These are phyloP conservation scores for Lumnitzera racemosa DNA, from an alignment of 345 rosid species.

Conservation along the genomic window DNA sequence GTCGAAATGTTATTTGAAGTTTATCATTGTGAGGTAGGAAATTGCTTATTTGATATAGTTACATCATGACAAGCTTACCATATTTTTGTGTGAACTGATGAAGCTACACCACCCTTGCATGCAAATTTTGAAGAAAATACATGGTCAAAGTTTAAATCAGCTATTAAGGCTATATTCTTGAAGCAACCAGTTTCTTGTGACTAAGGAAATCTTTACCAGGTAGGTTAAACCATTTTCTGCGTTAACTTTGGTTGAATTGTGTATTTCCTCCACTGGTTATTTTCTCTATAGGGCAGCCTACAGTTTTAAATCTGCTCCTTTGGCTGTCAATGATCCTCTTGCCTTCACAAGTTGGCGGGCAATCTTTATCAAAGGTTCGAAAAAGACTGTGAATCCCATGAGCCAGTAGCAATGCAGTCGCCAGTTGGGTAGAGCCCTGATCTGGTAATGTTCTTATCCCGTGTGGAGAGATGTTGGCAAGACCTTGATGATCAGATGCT, in stretches of 20 bases:
- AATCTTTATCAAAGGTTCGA: slow-evolving; percentile 83
- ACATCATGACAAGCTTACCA: slow-evolving; percentile 3
- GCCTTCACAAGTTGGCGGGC: slow-evolving; percentile 87
- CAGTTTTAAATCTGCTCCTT: slow-evolving; percentile 12
- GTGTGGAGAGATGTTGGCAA: slow-evolving; percentile 94
- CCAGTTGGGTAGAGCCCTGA: slow-evolving; percentile 94
- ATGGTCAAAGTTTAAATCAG: slow-evolving; percentile 85
- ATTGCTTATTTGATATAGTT: slow-evolving; percentile 3
- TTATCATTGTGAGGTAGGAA: slow-evolving; percentile 2
- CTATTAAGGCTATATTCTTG: slow-evolving; percentile 88
- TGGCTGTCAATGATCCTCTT: slow-evolving; percentile 89
- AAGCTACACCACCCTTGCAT: slow-evolving; percentile 84
- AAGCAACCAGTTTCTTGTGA: slow-evolving; percentile 66
- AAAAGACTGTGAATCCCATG: slow-evolving; percentile 78
- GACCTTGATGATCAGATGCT: slow-evolving; percentile 90
- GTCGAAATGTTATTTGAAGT: too few relatives aligned
- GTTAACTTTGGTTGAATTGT: not conserved
- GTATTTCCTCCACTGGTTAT: slow-evolving; percentile 8
- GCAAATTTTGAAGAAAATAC: slow-evolving; percentile 81
- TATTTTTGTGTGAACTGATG: slow-evolving; percentile 15
- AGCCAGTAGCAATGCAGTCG: slow-evolving; percentile 65
- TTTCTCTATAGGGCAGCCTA: slow-evolving; percentile 5
- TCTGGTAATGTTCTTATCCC: slow-evolving; percentile 78
- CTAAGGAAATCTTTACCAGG: slow-evolving; percentile 87
- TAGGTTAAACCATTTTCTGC: slow-evolving; percentile 9